A percentile compares a stretch with the other conserved stretches of the same genome.
Evolutionary conservation across 768 basidiomycete genomes (phyloP).

Genomic region (Amyloporia xantha): DNA sequence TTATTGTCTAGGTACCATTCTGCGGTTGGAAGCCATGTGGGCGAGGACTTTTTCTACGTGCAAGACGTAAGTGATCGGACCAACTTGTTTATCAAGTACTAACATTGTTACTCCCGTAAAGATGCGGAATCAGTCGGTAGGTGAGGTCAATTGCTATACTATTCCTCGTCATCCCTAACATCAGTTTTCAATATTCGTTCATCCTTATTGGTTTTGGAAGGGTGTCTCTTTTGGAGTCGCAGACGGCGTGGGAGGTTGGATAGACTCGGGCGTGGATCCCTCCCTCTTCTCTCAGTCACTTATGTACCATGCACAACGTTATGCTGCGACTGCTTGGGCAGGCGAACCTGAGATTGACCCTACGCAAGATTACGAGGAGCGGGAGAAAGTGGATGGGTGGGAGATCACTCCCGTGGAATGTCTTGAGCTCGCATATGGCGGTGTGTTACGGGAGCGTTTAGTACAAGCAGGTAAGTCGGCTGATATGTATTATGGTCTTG

Average conservation of each 20-base stretch:
- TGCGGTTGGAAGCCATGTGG: slow-evolving; percentile 36
- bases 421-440: slow-evolving; percentile 64
- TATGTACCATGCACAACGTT: slow-evolving; percentile 80
- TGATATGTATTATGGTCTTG: no score
- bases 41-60: slow-evolving; percentile 62
- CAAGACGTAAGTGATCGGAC: slow-evolving; percentile 49
- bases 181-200: background rate
- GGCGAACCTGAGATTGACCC: slow-evolving; percentile 82
- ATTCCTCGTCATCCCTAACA: no score
- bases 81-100: background rate
- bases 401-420: slow-evolving; percentile 62
- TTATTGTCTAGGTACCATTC: slow-evolving; percentile 35
- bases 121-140: slow-evolving; percentile 78
- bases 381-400: slow-evolving; percentile 62
- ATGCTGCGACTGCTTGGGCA: slow-evolving; percentile 67
- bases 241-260: slow-evolving; percentile 94
- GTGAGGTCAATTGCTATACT: no score
- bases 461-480: slow-evolving; percentile 28
- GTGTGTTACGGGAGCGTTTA: slow-evolving; percentile 58
- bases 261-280: slow-evolving; percentile 75
- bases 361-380: slow-evolving; percentile 62
- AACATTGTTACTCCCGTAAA: slow-evolving; percentile 22
- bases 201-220: slow-evolving; percentile 29
- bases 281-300: slow-evolving; percentile 86
- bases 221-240: slow-evolving; percentile 79